These are phyloP conservation scores for Amborella trichopoda DNA, from an alignment of 164 flowering plant genomes.

Conservation along the genomic window DNA sequence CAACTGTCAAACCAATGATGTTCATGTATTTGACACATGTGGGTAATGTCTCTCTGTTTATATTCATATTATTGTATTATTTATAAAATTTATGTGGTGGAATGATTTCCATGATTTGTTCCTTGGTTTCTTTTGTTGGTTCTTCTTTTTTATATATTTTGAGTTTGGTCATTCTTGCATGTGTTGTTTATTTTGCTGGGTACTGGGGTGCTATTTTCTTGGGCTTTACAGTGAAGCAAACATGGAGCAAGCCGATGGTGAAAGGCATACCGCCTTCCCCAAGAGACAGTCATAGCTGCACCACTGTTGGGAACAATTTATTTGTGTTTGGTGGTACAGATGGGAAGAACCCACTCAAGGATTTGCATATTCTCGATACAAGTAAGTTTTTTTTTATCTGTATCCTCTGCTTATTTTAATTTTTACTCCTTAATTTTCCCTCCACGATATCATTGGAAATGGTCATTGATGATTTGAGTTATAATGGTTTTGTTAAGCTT, in stretches of 20 bases:
- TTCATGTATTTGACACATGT: slow-evolving; percentile 86
- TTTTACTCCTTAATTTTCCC: neutral
- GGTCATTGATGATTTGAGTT: too few species aligned
- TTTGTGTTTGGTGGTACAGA: slow-evolving; percentile 97
- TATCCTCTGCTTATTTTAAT: neutral
- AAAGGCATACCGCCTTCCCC: slow-evolving; percentile 79
- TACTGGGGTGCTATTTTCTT: slow-evolving; percentile 5
- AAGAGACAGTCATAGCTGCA: slow-evolving; percentile 91
- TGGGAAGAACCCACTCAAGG: slow-evolving; percentile 75
- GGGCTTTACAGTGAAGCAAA: slow-evolving; percentile 38
- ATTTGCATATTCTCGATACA: slow-evolving; percentile 79
- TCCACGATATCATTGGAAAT: too few species aligned
- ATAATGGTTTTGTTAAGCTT: too few species aligned
- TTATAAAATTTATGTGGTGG: neutral
- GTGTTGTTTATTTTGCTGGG: neutral
- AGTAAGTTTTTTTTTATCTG: slow-evolving; percentile 28
- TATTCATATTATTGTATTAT: neutral
- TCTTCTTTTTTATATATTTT: slow-evolving; percentile 1
- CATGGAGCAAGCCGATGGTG: slow-evolving; percentile 72
- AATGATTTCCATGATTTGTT: neutral
- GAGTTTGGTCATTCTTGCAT: neutral
- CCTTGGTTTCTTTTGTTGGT: neutral
- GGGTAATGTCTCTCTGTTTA: slow-evolving; percentile 8
- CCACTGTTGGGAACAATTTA: slow-evolving; percentile 72
- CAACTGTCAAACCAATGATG: slow-evolving; percentile 81